These are phyloP conservation scores for Globisporangium irregulare DNA, from an alignment of 352 stramenopile species.

Conservation along the genomic window DNA sequence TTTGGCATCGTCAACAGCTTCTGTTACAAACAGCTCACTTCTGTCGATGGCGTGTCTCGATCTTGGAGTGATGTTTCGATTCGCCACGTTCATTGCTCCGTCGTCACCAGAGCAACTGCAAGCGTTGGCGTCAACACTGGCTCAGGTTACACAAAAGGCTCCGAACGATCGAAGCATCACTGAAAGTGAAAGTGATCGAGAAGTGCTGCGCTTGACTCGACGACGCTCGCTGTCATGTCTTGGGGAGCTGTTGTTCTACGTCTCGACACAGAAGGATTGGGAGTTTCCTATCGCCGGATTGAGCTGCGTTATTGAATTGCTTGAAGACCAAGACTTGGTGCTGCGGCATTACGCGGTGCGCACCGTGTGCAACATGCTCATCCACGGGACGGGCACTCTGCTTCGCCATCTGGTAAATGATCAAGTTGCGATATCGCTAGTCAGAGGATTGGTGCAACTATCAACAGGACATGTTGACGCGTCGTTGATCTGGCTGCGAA, in stretches of 20 bases:
- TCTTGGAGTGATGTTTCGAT: conserved; percentile 65
- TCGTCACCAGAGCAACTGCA: conserved; percentile 58
- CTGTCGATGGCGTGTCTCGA: conserved; percentile 51
- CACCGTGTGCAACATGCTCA: conserved; percentile 64
- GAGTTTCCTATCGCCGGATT: conserved; percentile 31
- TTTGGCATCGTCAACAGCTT: background rate
- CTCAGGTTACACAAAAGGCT: conserved; percentile 18
- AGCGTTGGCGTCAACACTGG: conserved; percentile 38
- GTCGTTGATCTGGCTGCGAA: conserved; percentile 25
- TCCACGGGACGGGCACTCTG: conserved; percentile 32
- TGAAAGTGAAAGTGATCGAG: background rate
- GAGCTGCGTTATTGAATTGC: conserved; percentile 27
- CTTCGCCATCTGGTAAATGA: conserved; percentile 41
- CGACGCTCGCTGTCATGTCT: conserved; percentile 41
- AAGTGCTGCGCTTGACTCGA: conserved; percentile 5
- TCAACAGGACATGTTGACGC: conserved; percentile 3
- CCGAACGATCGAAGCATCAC: background rate
- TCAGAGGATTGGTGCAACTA: conserved; percentile 27
- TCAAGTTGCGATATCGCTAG: conserved; percentile 32
- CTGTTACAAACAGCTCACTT: conserved; percentile 13
- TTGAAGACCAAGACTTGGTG: conserved; percentile 41
- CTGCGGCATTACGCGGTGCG: conserved; percentile 55
- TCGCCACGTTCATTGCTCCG: conserved; percentile 63
- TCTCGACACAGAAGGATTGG: conserved; percentile 53
- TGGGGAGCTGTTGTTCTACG: conserved; percentile 75